These are phyloP conservation scores for Draba incana DNA, from an alignment of 345 rosid species.

Conservation along the genomic window DNA sequence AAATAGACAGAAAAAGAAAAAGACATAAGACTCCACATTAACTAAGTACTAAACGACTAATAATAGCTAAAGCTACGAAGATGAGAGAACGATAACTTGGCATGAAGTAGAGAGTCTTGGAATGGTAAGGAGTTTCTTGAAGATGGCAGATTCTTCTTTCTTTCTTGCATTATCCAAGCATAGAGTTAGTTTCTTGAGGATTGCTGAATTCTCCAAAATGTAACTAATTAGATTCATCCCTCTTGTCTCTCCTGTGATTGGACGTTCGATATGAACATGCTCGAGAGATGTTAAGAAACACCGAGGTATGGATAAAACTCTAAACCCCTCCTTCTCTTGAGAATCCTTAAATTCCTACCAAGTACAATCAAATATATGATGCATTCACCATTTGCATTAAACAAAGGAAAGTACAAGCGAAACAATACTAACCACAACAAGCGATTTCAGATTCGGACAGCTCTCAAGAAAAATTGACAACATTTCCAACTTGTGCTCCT, in stretches of 20 bases:
- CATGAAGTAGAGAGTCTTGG: slow-evolving; percentile 1
- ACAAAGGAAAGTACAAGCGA: not conserved
- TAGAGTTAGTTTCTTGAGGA: slow-evolving; percentile 20
- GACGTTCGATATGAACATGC: slow-evolving; percentile 9
- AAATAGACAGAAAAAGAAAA: too few species aligned
- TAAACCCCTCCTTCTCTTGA: not conserved
- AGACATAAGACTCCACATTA: not conserved
- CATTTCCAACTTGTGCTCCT: slow-evolving; percentile 4
- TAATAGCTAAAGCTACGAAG: too few species aligned
- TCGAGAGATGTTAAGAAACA: slow-evolving; percentile 17
- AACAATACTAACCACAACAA: slow-evolving; percentile 15
- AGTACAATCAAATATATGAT: not conserved
- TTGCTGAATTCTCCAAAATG: slow-evolving; percentile 4
- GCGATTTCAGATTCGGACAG: slow-evolving; percentile 28
- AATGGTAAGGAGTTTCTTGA: not conserved
- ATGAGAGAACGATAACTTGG: not conserved
- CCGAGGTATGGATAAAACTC: not conserved
- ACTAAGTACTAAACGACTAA: too few species aligned
- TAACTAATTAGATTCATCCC: slow-evolving; percentile 15
- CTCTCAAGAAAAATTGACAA: slow-evolving; percentile 29
- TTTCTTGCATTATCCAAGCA: not conserved
- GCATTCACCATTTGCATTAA: not conserved
- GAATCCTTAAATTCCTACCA: too few species aligned
- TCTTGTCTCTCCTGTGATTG: not conserved
- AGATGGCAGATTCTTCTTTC: not conserved